A percentile compares a stretch with the other conserved stretches of the same genome.
These are phyloP conservation scores for Macrolepiota fuliginosa DNA, from an alignment of 768 basidiomycete species.

Conservation along the genomic window DNA sequence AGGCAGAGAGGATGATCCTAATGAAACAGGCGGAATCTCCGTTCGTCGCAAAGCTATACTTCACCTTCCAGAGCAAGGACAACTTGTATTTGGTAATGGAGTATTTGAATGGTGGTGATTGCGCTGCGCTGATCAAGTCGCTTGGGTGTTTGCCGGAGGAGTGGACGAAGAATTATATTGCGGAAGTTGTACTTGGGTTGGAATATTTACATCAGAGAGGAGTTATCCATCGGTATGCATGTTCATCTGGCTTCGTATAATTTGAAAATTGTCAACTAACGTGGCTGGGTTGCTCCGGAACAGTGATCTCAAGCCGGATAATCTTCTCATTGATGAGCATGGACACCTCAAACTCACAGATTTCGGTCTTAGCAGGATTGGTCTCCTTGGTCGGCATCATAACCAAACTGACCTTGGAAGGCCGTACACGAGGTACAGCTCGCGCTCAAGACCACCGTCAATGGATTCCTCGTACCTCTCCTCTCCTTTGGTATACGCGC, in stretches of 20 bases:
- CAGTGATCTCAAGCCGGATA: constrained; percentile 98
- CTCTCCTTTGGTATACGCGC: constrained; percentile 61
- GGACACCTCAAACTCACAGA: constrained; percentile 98
- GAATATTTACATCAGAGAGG: constrained; percentile 96
- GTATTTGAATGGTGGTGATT: constrained; percentile 97
- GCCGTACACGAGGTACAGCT: constrained; percentile 52
- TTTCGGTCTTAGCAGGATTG: constrained; percentile 95
- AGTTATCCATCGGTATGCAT: constrained; percentile 89
- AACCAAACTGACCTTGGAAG: constrained; percentile 59
- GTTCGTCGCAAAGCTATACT: constrained; percentile 96
- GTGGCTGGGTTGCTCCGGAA: constrained; percentile 4
- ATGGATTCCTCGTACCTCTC: constrained; percentile 78
- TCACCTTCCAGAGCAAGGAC: constrained; percentile 99
- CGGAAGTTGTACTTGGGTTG: constrained; percentile 91
- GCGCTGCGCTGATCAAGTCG: constrained; percentile 94
- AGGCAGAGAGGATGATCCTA: constrained; percentile 98
- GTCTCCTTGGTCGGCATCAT: constrained; percentile 96
- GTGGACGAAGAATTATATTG: constrained; percentile 95
- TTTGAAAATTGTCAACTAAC: constrained; percentile 14
- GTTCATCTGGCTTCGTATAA: background rate
- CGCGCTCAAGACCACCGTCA: constrained; percentile 79
- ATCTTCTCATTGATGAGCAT: constrained; percentile 93
- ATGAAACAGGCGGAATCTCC: constrained; percentile 99
- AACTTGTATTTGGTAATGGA: constrained; percentile 99
- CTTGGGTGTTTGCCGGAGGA: constrained; percentile 93